A percentile compares a stretch with the other conserved stretches of the same genome.
These are phyloP conservation scores for Myriosclerotinia curreyana DNA, from an alignment of 2,329 filamentous ascomycete genomes.

Conservation along the genomic window DNA sequence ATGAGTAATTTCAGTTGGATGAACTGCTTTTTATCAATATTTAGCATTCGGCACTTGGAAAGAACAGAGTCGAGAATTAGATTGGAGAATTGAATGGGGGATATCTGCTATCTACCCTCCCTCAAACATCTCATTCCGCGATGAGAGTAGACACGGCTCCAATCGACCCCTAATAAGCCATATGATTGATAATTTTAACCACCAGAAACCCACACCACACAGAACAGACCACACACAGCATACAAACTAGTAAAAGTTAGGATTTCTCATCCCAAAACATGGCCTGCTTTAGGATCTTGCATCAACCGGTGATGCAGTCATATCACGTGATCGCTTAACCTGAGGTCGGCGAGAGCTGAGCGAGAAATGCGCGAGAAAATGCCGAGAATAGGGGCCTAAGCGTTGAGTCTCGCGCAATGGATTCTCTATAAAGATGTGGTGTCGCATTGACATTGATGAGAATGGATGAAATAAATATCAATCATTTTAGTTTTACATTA, in stretches of 20 bases:
- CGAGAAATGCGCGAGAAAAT: constrained; percentile 13
- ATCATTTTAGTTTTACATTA: not conserved
- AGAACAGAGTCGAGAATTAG: too few relatives aligned
- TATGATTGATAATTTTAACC: not conserved
- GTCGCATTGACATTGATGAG: not conserved
- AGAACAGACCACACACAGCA: too few relatives aligned
- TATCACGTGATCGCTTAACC: not conserved
- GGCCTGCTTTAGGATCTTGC: too few relatives aligned
- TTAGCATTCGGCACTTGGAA: too few relatives aligned
- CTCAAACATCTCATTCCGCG: too few relatives aligned
- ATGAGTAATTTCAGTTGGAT: too few relatives aligned
- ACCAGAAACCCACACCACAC: not conserved
- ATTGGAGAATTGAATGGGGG: too few relatives aligned
- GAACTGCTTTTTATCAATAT: too few relatives aligned
- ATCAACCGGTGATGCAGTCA: not conserved
- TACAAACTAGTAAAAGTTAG: too few relatives aligned
- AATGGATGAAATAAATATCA: not conserved
- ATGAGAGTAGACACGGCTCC: too few relatives aligned
- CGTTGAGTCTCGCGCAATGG: not conserved
- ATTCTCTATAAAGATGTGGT: not conserved
- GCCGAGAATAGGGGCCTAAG: not conserved
- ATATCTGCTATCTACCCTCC: too few relatives aligned
- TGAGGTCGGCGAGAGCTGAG: not conserved
- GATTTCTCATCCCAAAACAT: too few relatives aligned
- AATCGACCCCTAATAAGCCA: not conserved